Percentiles rank a stretch among this genome's conserved stretches.
These are phyloP conservation scores for Sporopachydermia lactativora DNA, from an alignment of 805 yeast genomes.

Conservation along the genomic window DNA sequence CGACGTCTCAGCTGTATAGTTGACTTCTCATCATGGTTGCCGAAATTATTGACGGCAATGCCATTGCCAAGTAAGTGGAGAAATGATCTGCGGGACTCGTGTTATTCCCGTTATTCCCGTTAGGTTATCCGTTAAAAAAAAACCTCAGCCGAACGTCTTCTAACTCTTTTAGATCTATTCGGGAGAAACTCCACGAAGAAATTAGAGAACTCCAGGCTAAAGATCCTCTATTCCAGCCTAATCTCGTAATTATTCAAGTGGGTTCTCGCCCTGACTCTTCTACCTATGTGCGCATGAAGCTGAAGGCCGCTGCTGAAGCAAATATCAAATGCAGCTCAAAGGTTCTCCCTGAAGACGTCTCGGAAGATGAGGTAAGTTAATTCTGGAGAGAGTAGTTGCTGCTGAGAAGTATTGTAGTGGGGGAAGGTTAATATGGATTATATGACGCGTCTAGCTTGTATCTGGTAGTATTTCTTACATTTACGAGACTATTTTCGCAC, in stretches of 20 bases:
- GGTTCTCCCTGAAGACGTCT: constrained; percentile 46
- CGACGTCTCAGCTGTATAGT: no score
- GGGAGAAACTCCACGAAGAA: constrained; percentile 27
- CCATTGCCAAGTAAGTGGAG: constrained; percentile 30
- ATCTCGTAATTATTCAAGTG: constrained; percentile 74
- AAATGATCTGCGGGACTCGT: no score
- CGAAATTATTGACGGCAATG: constrained; percentile 45
- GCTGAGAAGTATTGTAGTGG: no score
- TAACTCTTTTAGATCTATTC: constrained; percentile 8
- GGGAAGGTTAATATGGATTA: no score
- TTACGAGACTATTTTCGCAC: no score
- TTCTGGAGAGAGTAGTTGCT: no score
- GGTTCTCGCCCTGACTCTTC: constrained; percentile 84
- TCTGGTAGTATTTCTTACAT: no score
- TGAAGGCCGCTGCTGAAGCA: constrained; percentile 74
- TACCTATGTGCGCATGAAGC: constrained; percentile 83
- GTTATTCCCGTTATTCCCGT: no score
- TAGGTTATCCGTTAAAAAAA: no score
- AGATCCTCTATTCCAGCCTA: constrained; percentile 50
- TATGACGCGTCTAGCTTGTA: no score
- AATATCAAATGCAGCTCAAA: constrained; percentile 54
- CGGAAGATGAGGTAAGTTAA: constrained; percentile 41
- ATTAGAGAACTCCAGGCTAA: constrained; percentile 28
- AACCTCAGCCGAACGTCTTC: no score
- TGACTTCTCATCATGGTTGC: constrained; percentile 15